Evolutionary conservation across 208 protist genomes (phyloP).

Genomic region (Angomonas ambiguus): DNA sequence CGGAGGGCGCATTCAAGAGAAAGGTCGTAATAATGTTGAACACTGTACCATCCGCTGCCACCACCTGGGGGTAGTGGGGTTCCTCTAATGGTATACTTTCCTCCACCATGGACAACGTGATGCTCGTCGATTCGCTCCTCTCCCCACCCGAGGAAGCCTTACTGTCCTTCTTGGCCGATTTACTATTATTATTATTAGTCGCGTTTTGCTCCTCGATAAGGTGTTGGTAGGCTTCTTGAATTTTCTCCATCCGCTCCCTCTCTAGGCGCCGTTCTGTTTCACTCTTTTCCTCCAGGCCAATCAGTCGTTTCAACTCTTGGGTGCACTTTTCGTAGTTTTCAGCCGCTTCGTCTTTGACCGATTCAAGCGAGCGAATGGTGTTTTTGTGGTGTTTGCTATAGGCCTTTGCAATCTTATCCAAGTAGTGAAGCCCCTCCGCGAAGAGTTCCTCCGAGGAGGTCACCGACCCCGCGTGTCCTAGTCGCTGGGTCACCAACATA

Average conservation of each 20-base stretch:
- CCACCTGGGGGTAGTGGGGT: conserved; percentile 24
- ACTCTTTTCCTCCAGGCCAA: conserved; percentile 35
- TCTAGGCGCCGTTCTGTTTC: conserved; percentile 21
- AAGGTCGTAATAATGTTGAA: conserved; percentile 31
- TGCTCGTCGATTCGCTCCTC: background rate
- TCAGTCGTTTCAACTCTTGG: conserved; percentile 16
- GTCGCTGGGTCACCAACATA: conserved; percentile 20
- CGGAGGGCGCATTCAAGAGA: background rate
- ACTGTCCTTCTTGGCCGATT: conserved; percentile 15
- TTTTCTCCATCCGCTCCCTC: conserved; percentile 10
- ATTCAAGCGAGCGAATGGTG: conserved; percentile 28
- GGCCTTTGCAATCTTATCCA: conserved; percentile 51
- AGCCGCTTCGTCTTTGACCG: conserved; percentile 17
- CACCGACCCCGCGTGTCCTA: conserved; percentile 41
- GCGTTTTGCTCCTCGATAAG: conserved; percentile 12
- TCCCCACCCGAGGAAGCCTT: conserved; percentile 1
- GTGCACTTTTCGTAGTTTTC: conserved; percentile 19
- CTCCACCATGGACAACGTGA: conserved; percentile 9
- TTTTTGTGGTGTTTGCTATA: conserved; percentile 56
- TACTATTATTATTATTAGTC: conserved; percentile 4
- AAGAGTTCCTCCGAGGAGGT: conserved; percentile 57
- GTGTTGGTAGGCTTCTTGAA: conserved; percentile 13
- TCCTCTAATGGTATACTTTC: conserved; percentile 14
- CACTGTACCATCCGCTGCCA: conserved; percentile 23
- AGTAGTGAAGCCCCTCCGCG: conserved; percentile 37